phyloP scores from a whole-genome alignment of 1,284 basidiomycete genomes.

The Neotropicomus parvogracilis region DNA sequence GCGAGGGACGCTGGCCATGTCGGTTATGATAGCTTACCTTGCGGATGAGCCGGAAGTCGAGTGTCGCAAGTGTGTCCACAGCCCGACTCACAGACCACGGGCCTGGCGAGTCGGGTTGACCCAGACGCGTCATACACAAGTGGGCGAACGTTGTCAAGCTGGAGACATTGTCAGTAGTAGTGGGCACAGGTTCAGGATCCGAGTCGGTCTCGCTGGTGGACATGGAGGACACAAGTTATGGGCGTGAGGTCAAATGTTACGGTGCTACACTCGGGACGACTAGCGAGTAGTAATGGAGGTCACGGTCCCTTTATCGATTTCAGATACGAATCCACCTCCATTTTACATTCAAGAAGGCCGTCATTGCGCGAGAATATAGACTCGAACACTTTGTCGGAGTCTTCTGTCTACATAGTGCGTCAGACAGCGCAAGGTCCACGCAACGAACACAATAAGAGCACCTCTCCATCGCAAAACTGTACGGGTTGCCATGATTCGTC shows the following conservation, averaged over 20 bases:
- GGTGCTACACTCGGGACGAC: neutral
- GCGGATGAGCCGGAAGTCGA: conserved; percentile 32
- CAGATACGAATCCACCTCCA: conserved; percentile 57
- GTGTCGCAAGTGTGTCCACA: conserved; percentile 22
- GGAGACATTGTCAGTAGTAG: conserved; percentile 11
- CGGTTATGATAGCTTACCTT: conserved; percentile 21
- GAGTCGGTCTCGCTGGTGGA: conserved; percentile 42
- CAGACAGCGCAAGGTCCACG: conserved; percentile 10
- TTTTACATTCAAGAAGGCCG: conserved; percentile 54
- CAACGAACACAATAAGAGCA: conserved; percentile 28
- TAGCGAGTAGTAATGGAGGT: conserved; percentile 8
- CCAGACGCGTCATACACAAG: conserved; percentile 14
- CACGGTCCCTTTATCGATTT: conserved; percentile 58
- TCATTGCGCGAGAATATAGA: conserved; percentile 58
- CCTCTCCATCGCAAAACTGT: conserved; percentile 61
- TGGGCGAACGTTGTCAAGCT: conserved; percentile 20
- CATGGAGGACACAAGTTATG: conserved; percentile 19
- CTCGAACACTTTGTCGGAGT: conserved; percentile 55
- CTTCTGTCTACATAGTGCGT: conserved; percentile 43
- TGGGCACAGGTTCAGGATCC: conserved; percentile 33
- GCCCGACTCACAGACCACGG: conserved; percentile 24
- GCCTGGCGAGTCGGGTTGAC: neutral
- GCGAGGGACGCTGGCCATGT: neutral
- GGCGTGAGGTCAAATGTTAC: neutral
- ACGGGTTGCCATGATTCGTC: conserved; percentile 69